Base-by-base conservation (phyloP, 1,139 yeast species). In the Lodderomyces oxycetoniae region DNA sequence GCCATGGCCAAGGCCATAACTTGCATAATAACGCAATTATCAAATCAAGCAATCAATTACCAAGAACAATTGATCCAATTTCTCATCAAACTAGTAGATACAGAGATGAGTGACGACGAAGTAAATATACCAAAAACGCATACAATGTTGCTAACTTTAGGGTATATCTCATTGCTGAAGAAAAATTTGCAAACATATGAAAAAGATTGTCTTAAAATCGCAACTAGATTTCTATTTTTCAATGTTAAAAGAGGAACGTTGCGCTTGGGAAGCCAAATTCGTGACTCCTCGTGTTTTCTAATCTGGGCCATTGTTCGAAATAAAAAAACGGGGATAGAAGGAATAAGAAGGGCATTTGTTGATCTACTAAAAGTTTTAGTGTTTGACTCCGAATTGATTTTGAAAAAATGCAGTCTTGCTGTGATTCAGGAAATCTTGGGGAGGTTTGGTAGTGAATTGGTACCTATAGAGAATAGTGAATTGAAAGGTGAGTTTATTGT, bases 401-500 rank as follows among this genome's bases (percentile, higher is more conserved):
- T 88, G 10, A 65, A 96, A 38, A 66, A 94, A 38, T 91, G 96
- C 21, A 82, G 89, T 0, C 67, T 87, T 9, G 95, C 96, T 0
- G 93, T 94, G 0, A 50, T 87, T 3, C 96, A 89, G 52, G 97
- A 89, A 49, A 69, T 84, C 7, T 55, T 86, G 3, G 97, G 97
- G 0, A 61, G 96, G 28, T 79, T 78, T 50, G 85, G 85, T 0
- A 50, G 41, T 10, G 21, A 34, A 2, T 23, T 48, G 1, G 36
- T 54, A 3, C 41, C 43, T 14, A 41, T 46, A 10, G 38, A 42
- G 4, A 48, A 48, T 16, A 32, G 25, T 5, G 46, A 45, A 1
- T 39, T 42, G 4, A 48, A 55, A n/a, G 71, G 73, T 3, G 44
- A 46, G 16, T 58, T 59, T 32, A 59, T 64, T n/a, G 55, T 88